These are phyloP conservation scores for Aquilaria sinensis DNA, from an alignment of 345 rosid genomes.

Conservation along the genomic window DNA sequence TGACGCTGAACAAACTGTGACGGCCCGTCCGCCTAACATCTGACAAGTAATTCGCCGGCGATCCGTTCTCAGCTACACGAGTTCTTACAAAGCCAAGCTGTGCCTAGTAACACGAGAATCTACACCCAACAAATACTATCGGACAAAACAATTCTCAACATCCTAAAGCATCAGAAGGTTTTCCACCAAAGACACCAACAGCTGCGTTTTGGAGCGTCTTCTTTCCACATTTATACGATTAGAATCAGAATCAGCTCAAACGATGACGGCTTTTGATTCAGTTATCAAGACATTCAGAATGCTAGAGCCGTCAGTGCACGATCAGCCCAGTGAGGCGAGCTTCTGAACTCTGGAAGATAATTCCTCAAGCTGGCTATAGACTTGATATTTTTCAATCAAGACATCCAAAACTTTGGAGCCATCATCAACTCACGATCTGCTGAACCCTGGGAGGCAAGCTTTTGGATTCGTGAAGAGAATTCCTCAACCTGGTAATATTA, in stretches of 20 bases:
- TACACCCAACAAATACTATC: no score
- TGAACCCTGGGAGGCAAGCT: constrained; percentile 67
- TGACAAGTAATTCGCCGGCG: no score
- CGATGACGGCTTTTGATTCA: no score
- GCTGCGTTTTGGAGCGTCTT: neutral
- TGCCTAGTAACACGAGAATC: no score
- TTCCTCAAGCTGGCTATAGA: constrained; percentile 3
- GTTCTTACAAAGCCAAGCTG: no score
- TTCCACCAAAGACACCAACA: neutral
- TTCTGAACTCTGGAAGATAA: neutral
- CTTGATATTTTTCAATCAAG: constrained; percentile 21
- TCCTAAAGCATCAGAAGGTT: neutral
- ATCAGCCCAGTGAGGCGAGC: no score
- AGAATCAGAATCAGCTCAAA: constrained; percentile 8
- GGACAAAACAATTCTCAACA: no score
- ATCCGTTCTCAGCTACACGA: no score
- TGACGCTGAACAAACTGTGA: no score
- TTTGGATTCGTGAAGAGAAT: constrained; percentile 73
- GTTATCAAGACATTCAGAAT: no score
- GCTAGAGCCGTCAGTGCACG: no score
- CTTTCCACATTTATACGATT: neutral
- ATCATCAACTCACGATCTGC: constrained; percentile 45
- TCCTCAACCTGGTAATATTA: constrained; percentile 71
- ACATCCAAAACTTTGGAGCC: constrained; percentile 76
- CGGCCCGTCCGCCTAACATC: no score